Conservation (phyloP, 1,139 yeast species). For the Lodderomyces margitis region DNA sequence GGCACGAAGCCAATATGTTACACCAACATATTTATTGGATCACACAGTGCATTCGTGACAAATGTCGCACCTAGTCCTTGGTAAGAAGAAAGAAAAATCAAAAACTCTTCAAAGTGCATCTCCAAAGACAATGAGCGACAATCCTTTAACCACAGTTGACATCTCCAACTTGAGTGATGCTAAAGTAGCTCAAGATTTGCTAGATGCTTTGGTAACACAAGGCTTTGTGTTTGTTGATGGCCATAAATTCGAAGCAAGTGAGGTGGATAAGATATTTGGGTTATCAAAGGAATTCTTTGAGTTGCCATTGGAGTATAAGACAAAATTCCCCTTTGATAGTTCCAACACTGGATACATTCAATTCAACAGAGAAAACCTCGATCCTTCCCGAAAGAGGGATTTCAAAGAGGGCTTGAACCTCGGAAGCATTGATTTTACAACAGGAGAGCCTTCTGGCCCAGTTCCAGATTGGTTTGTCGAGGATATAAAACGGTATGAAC, state of each 20-base stretch:
- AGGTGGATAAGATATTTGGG: constrained; percentile 53
- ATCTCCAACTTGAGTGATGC: constrained; percentile 20
- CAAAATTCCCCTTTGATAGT: constrained; percentile 14
- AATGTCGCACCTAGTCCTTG: too few relatives aligned
- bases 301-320: constrained; percentile 49
- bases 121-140: background rate
- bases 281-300: constrained; percentile 58
- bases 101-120: background rate
- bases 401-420: constrained; percentile 62
- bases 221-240: constrained; percentile 77
- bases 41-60: too few relatives aligned
- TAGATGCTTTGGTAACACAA: constrained; percentile 60
- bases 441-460: constrained; percentile 32
- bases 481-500: constrained; percentile 28
- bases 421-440: constrained; percentile 36
- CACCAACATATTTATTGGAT: too few relatives aligned
- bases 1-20: too few relatives aligned
- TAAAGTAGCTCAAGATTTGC: constrained; percentile 29
- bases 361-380: constrained; percentile 46
- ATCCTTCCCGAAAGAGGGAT: constrained; percentile 48
- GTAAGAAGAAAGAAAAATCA: too few relatives aligned
- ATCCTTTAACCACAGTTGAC: constrained; percentile 46
- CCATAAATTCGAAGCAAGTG: constrained; percentile 58
- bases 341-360: constrained; percentile 24
- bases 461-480: constrained; percentile 46